Evolutionary conservation across 176 grass and related monocot genomes (phyloP).

Genomic region (Panicum miliaceum): DNA sequence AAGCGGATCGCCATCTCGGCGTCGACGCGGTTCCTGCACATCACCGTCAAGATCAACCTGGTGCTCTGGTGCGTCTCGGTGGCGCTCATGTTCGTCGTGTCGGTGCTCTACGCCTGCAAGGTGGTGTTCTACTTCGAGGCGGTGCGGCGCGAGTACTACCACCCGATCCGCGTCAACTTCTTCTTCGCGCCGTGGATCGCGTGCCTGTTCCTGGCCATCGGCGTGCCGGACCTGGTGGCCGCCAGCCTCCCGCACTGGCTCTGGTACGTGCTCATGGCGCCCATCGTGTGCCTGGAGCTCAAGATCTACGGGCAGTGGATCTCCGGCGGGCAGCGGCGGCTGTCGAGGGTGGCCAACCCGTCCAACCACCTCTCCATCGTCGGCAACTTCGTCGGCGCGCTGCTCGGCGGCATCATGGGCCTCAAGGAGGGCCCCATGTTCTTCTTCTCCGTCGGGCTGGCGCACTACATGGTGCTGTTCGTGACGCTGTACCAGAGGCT

Average conservation of each 20-base stretch:
- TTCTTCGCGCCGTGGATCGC: constrained; percentile 99
- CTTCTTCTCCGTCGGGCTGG: constrained; percentile 89
- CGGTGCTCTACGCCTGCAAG: constrained; percentile 69
- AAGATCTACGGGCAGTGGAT: constrained; percentile 99
- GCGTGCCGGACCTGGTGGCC: constrained; percentile 54
- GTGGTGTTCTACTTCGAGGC: constrained; percentile 85
- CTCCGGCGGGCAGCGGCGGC: constrained; percentile 77
- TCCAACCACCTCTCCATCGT: constrained; percentile 85
- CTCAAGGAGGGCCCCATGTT: constrained; percentile 77
- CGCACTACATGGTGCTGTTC: constrained; percentile 89
- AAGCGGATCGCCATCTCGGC: constrained; percentile 77
- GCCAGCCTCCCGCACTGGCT: constrained; percentile 48
- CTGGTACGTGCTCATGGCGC: constrained; percentile 90
- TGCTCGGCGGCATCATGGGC: constrained; percentile 84
- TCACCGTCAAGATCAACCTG: constrained; percentile 70
- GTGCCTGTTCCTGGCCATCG: constrained; percentile 85
- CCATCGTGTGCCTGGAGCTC: constrained; percentile 80
- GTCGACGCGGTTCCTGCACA: constrained; percentile 79
- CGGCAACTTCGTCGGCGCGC: constrained; percentile 92
- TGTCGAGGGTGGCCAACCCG: constrained; percentile 90
- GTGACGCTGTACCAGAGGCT: constrained; percentile 96
- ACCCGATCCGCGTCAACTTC: constrained; percentile 94
- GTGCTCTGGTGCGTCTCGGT: constrained; percentile 79
- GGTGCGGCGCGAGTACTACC: constrained; percentile 84
- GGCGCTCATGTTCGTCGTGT: constrained; percentile 47